Evolutionary conservation across 495 filamentous ascomycete species (phyloP), one percentile per base, ranked within the genome.

Genomic region (Trichoderma asperelloides): DNA sequence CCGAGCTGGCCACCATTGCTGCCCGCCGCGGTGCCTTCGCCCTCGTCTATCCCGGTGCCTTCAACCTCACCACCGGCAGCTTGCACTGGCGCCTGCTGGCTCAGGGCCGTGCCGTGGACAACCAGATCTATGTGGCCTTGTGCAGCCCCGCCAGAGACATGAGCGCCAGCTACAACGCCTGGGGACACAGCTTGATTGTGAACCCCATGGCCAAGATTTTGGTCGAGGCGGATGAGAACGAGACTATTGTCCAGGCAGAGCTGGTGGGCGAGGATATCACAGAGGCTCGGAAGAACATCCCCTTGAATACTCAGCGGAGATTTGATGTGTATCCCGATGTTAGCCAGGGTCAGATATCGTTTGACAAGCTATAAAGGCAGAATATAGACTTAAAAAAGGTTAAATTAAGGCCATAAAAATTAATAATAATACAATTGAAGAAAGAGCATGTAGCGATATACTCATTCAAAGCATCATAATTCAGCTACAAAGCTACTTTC

Each of bases 311-410:
- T 33, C 96, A 99, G 87, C 84, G 94, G 69, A 81, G 96, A 70
- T 98, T 96, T 77, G 95, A 99, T 79, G 87, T 99, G 28, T 99
- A 99, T 78, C 89, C 91, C 16, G 94, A 99, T 85, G 86, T 99
- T 33, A 91, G 86, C 69, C 71, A 80, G 71, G 85, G 71, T 23
- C 67, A 72, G 66, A 74, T 78, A 18, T 65, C 67, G 21, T 73
- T 72, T 51, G 71, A 74, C n/a, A 71, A 74, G 68, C 57, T 64
- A 6, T 60, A 60, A 30, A 55, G 49, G 33, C 33, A 37, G 6
- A 21, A 18, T 43, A 8, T 25, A 21, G 23, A 21, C 18, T 33
- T 39, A 51, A 62, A 60, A 62, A 62, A 23, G n/a, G n/a, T n/a
- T 67, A 67, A 25, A 37, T 3, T 8, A 37, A 37, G 33, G 9